phyloP scores from a whole-genome alignment of 805 yeast genomes.

The Lipomyces oligophaga region DNA sequence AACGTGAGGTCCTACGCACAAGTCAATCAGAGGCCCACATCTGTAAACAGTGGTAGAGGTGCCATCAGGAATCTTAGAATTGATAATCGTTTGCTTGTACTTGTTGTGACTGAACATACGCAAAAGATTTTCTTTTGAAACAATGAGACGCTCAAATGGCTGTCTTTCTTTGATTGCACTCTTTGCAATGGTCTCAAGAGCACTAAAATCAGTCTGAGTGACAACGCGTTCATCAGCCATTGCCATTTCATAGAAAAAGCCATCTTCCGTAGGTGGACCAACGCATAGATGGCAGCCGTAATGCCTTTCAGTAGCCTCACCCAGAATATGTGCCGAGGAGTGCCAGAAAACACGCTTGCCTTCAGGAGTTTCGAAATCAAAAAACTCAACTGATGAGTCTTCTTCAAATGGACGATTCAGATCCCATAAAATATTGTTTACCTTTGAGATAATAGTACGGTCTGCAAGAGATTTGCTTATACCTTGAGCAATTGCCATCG shows the following conservation, averaged over 20 bases:
- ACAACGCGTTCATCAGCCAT: constrained; percentile 69
- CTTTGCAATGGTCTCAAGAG: constrained; percentile 80
- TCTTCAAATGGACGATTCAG: constrained; percentile 89
- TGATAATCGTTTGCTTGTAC: constrained; percentile 84
- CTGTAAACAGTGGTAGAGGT: constrained; percentile 95
- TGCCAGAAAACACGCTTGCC: constrained; percentile 92
- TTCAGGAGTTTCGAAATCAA: constrained; percentile 89
- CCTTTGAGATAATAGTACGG: constrained; percentile 85
- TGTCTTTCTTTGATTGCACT: constrained; percentile 92
- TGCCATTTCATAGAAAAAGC: constrained; percentile 95
- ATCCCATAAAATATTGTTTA: constrained; percentile 91
- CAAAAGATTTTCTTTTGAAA: constrained; percentile 86
- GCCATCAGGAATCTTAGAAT: constrained; percentile 89
- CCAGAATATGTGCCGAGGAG: constrained; percentile 95
- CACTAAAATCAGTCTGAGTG: constrained; percentile 75
- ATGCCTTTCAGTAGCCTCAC: constrained; percentile 97
- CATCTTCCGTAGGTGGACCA: constrained; percentile 98
- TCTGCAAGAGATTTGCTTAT: constrained; percentile 87
- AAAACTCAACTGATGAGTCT: constrained; percentile 61
- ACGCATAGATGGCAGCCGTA: constrained; percentile 87
- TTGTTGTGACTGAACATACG: constrained; percentile 94
- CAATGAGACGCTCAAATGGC: constrained; percentile 85
- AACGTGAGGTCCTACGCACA: constrained; percentile 96
- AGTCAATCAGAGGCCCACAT: constrained; percentile 95
- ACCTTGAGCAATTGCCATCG: constrained; percentile 74